Conservation (phyloP, 164 flowering plant species). For the Stephania cephalantha region DNA sequence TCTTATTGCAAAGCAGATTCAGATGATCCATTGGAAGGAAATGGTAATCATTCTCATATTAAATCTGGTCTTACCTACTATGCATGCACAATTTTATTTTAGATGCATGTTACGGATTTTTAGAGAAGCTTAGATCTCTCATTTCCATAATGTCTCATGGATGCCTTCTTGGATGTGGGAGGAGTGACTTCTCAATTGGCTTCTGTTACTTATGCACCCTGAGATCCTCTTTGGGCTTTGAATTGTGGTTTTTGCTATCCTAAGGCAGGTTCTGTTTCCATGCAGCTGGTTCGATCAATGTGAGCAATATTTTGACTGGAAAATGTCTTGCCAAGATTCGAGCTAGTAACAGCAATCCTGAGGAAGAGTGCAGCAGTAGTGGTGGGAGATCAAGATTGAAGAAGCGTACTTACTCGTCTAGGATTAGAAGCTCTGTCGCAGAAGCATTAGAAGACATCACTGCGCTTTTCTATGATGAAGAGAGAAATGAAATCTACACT, state of each 20-base stretch:
- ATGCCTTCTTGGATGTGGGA: no score
- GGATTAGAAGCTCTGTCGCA: conserved; percentile 53
- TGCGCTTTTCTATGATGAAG: conserved; percentile 94
- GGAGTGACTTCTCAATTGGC: background rate
- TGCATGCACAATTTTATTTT: background rate
- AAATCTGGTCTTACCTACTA: background rate
- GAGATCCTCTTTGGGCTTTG: background rate
- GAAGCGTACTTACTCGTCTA: conserved; percentile 29
- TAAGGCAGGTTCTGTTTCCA: background rate
- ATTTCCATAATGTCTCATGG: background rate
- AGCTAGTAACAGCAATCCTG: conserved; percentile 38
- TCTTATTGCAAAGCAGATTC: conserved; percentile 97
- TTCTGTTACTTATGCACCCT: background rate
- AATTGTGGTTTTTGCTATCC: background rate
- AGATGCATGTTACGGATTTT: background rate
- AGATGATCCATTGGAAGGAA: conserved; percentile 76
- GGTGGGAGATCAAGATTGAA: conserved; percentile 21
- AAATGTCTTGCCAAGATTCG: conserved; percentile 86
- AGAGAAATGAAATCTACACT: conserved; percentile 88
- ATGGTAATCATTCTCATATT: conserved; percentile 36
- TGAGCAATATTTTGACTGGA: conserved; percentile 90
- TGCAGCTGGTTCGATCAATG: conserved; percentile 90
- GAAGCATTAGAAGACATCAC: conserved; percentile 95
- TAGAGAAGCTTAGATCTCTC: background rate
- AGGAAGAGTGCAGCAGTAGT: conserved; percentile 17